Conservation (phyloP, 2,329 filamentous ascomycete species). For the Fusarium tanahbumbuense region DNA sequence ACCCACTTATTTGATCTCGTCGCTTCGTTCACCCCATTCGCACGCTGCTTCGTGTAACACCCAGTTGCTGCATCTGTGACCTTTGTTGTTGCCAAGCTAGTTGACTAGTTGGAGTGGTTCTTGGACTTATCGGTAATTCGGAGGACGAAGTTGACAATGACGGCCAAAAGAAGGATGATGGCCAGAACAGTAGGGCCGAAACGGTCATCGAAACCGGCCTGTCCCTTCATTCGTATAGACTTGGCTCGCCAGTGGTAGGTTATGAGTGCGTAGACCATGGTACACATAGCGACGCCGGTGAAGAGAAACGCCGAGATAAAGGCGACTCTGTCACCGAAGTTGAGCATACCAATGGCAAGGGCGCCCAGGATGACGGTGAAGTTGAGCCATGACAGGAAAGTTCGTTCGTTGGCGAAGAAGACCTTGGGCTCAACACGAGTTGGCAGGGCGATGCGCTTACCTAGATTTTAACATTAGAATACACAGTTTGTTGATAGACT, state of each 20-base stretch:
- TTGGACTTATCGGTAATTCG: conserved; percentile 66
- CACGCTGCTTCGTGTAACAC: neutral
- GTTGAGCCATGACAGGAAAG: conserved; percentile 99
- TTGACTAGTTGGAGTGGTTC: conserved; percentile 48
- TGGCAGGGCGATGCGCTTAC: conserved; percentile 97
- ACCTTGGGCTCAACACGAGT: conserved; percentile 99
- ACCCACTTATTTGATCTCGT: neutral
- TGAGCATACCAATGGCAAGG: conserved; percentile 94
- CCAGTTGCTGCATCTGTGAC: neutral
- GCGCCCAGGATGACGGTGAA: conserved; percentile 98
- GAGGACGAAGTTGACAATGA: conserved; percentile 96
- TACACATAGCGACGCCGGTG: conserved; percentile 91
- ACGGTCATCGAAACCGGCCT: conserved; percentile 95
- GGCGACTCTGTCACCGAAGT: conserved; percentile 94
- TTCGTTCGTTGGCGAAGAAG: conserved; percentile 99
- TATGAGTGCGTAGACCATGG: conserved; percentile 93
- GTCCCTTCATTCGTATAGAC: conserved; percentile 89
- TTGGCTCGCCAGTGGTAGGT: conserved; percentile 98
- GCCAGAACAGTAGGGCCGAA: conserved; percentile 93
- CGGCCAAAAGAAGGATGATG: conserved; percentile 84
- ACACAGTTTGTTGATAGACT: neutral
- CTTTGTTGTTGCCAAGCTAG: conserved; percentile 5
- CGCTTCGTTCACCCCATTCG: neutral
- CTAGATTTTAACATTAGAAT: conserved; percentile 59
- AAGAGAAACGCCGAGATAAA: conserved; percentile 95